phyloP scores from a whole-genome alignment of 1,139 yeast genomes.

The Candida tetrigidarum region DNA sequence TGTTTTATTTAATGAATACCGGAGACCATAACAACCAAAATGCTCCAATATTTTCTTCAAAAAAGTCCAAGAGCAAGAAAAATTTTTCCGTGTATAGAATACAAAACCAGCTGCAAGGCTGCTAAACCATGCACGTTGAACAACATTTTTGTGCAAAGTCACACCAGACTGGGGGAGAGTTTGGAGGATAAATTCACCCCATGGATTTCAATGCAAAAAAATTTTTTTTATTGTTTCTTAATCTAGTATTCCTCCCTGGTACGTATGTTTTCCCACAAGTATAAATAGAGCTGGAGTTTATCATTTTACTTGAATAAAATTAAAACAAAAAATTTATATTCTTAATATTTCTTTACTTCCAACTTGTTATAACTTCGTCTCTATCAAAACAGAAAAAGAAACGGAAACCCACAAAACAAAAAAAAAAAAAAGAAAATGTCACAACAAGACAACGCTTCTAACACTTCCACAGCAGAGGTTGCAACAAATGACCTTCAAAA shows the following conservation, averaged over 20 bases:
- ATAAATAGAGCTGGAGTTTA: conserved; percentile 3
- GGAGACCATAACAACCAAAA: background rate
- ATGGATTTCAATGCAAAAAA: too few relatives aligned
- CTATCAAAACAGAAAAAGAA: background rate
- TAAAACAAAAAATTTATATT: background rate
- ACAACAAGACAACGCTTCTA: conserved; percentile 12
- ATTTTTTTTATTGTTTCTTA: too few relatives aligned
- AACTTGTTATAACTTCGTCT: too few relatives aligned
- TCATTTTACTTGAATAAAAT: too few relatives aligned
- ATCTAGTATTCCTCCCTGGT: too few relatives aligned
- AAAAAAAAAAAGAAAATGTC: conserved; percentile 14
- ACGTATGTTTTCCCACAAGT: background rate
- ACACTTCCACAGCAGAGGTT: conserved; percentile 54
- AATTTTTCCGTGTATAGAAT: background rate
- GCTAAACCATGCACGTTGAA: conserved; percentile 3
- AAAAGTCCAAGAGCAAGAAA: background rate
- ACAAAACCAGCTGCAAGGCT: conserved; percentile 3
- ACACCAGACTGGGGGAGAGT: conserved; percentile 4
- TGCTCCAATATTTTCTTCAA: too few relatives aligned
- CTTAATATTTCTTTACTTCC: background rate
- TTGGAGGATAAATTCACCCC: conserved; percentile 2
- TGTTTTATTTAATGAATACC: too few relatives aligned
- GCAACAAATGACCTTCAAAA: conserved; percentile 77
- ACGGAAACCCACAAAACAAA: too few relatives aligned
- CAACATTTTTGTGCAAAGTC: background rate